Evolutionary conservation across 805 yeast genomes (phyloP), one percentile per base, ranked within the genome.

Genomic region (Lachancea mirantina): DNA sequence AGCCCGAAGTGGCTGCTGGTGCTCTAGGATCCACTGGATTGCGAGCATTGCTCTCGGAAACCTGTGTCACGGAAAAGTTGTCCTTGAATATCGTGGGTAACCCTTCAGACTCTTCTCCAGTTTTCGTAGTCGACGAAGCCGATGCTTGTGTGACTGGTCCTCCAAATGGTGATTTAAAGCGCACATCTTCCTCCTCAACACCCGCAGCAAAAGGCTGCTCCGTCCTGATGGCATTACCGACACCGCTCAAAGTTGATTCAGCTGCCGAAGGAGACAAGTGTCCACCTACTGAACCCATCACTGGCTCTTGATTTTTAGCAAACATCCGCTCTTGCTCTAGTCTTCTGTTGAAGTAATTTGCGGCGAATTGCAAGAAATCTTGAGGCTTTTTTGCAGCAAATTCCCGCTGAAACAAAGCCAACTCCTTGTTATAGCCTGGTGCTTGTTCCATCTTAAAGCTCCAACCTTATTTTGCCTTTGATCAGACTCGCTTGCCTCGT

Each of bases 281-380:
- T 19, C 75, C 59, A 1, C 79, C 79, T 22, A 72, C 67, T 1
- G 69, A 61, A 27, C 55, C 59, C 4, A 76, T 76, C 18, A 40
- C 28, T 13, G 62, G 50, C 46, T 68, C 71, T 37, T 67, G 70
- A n/a, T 55, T 54, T 72, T 75, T 72, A 30, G 69, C 57, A 23
- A 64, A 66, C 18, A 63, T 49, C 50, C 83, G 67, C 49, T 78
- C 83, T 19, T 69, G 67, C 43, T 75, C 77, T 38, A 82, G 61
- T 38, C 78, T 72, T 30, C 65, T 55, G 49, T 70, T 72, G 62
- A 83, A 83, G 57, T 78, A 79, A 56, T 76, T 72, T 35, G 83
- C 79, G 48, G 88, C 78, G 59, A 81, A 83, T 50, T 82, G 87
- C 37, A 83, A 54, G 8, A 82, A 62, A 49, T 82, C 89, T 9